Conservation (phyloP, 169 alveolate species). For the Neospora caninum region DNA sequence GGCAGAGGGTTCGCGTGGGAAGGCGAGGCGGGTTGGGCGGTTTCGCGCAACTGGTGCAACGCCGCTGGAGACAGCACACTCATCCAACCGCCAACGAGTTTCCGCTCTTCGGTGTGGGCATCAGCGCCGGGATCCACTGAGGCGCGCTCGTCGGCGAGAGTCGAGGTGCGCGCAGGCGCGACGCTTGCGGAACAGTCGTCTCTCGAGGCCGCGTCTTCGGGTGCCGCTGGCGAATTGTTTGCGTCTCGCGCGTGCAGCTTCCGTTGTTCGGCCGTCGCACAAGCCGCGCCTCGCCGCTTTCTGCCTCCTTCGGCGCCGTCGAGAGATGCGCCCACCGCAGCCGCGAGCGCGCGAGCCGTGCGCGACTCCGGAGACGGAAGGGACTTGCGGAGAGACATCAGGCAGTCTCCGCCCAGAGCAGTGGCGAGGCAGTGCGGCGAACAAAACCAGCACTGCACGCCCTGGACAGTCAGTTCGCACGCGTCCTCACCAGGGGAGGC, state of each 20-base stretch:
- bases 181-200: too few relatives aligned
- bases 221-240: too few relatives aligned
- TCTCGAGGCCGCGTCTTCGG: too few relatives aligned
- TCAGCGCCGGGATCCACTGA: background rate
- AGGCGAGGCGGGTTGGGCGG: background rate
- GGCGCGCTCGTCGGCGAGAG: too few relatives aligned
- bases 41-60: background rate
- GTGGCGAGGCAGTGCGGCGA: background rate
- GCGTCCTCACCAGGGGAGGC: background rate
- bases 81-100: background rate
- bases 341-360: background rate
- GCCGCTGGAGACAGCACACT: background rate
- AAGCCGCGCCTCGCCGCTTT: too few relatives aligned
- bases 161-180: too few relatives aligned
- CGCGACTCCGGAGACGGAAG: background rate
- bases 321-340: background rate
- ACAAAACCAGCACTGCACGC: conserved; percentile 9
- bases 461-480: background rate
- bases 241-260: too few relatives aligned
- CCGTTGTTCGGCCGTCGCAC: too few relatives aligned
- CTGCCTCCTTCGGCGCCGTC: background rate
- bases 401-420: background rate
- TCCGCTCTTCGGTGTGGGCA: background rate
- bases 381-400: background rate
- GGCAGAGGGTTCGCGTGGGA: background rate